Evolutionary conservation across 768 basidiomycete species (phyloP).

Genomic region (Erythrobasidium yunnanense): DNA sequence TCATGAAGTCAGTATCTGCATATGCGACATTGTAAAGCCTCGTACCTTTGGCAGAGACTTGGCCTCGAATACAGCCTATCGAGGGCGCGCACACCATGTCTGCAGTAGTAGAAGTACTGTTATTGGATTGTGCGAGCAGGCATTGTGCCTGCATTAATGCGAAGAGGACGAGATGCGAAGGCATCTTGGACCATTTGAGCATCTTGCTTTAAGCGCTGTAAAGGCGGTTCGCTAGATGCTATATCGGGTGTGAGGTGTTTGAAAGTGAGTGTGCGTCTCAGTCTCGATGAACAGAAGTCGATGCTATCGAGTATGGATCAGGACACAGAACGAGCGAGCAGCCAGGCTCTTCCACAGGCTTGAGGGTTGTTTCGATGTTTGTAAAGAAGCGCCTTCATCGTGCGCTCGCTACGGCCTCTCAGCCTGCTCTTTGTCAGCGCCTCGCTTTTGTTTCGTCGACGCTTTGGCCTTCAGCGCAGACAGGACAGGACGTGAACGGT

Average conservation of each 20-base stretch:
- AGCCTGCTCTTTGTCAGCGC: too few relatives aligned
- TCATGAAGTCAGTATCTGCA: background rate
- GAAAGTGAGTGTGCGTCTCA: background rate
- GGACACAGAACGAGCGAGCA: too few relatives aligned
- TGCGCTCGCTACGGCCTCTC: too few relatives aligned
- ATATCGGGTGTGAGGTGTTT: background rate
- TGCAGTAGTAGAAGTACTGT: background rate
- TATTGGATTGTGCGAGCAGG: background rate
- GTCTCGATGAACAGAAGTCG: too few relatives aligned
- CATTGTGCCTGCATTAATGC: background rate
- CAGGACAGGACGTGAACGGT: too few relatives aligned
- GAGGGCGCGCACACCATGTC: conserved; percentile 15
- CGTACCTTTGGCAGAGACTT: conserved; percentile 12
- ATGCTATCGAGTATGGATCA: too few relatives aligned
- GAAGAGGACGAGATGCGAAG: background rate
- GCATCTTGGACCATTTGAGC: background rate
- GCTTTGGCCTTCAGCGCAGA: too few relatives aligned
- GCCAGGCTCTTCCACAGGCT: too few relatives aligned
- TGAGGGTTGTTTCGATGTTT: too few relatives aligned
- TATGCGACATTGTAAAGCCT: background rate
- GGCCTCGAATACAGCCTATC: conserved; percentile 9
- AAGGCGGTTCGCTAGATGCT: background rate
- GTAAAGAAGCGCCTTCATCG: too few relatives aligned
- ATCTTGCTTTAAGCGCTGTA: background rate
- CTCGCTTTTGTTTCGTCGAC: too few relatives aligned